phyloP scores from a whole-genome alignment of 306 rosid genomes.

The Carpinus fangiana region DNA sequence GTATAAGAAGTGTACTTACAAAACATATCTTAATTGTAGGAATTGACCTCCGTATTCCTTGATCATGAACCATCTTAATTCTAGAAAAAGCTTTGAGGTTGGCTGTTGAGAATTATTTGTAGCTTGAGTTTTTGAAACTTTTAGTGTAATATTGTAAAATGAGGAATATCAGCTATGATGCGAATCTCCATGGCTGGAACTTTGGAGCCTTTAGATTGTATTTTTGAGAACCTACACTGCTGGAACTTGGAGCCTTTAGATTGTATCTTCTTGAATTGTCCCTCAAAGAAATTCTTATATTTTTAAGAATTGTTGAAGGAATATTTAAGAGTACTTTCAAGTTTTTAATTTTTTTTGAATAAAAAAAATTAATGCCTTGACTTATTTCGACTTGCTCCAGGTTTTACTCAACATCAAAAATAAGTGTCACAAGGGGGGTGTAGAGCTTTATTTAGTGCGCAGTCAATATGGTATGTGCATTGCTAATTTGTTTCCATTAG shows the following conservation, averaged over 20 bases:
- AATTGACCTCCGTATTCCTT: neutral
- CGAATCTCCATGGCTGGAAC: neutral
- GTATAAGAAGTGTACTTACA: neutral
- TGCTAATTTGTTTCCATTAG: neutral
- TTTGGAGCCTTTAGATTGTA: neutral
- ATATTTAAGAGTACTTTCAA: neutral
- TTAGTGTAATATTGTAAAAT: neutral
- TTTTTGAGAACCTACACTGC: neutral
- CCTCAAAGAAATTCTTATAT: neutral
- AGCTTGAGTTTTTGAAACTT: neutral
- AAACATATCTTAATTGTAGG: neutral
- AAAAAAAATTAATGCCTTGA: neutral
- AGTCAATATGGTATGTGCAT: slow-evolving; percentile 8
- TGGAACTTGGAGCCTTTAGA: too few species aligned
- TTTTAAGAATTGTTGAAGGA: neutral
- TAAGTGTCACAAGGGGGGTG: neutral
- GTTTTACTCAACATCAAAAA: neutral
- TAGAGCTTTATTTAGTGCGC: neutral
- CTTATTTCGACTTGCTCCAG: neutral
- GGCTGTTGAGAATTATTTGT: neutral
- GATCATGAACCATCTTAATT: neutral
- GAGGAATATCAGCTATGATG: neutral
- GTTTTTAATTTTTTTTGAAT: neutral
- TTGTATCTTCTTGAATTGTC: too few species aligned
- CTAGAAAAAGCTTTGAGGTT: neutral